A percentile compares a stretch with the other conserved stretches of the same genome.
These are phyloP conservation scores for Tremella fuciformis DNA, from an alignment of 768 basidiomycete genomes.

Conservation along the genomic window DNA sequence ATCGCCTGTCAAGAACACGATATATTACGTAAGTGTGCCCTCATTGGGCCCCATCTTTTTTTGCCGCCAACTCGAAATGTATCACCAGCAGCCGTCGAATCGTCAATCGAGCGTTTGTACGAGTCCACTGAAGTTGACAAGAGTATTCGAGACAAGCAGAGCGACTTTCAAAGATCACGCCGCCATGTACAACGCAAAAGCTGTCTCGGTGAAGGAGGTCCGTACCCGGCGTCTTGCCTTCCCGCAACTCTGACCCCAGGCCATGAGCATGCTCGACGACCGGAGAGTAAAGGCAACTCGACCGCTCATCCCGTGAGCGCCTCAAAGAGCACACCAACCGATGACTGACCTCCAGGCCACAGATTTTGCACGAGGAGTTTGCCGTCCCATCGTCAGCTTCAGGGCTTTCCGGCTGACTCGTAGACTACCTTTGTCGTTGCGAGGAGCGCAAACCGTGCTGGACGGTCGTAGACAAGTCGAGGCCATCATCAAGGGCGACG, in stretches of 20 bases:
- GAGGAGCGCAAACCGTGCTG: slow-evolving; percentile 76
- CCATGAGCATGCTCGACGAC: slow-evolving; percentile 70
- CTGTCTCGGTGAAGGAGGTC: slow-evolving; percentile 19
- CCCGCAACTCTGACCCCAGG: slow-evolving; percentile 25
- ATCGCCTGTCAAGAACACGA: too few species aligned
- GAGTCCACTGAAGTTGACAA: neutral
- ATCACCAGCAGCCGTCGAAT: too few species aligned
- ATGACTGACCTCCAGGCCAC: slow-evolving; percentile 56
- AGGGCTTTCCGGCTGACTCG: slow-evolving; percentile 37
- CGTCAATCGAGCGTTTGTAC: too few species aligned
- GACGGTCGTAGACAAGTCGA: slow-evolving; percentile 78
- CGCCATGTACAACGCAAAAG: slow-evolving; percentile 2
- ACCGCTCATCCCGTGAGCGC: slow-evolving; percentile 69
- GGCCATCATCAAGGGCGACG: slow-evolving; percentile 74
- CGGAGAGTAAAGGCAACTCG: slow-evolving; percentile 78
- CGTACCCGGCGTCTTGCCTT: slow-evolving; percentile 2
- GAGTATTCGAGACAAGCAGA: neutral
- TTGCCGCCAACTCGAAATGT: too few species aligned
- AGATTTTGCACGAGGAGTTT: slow-evolving; percentile 85
- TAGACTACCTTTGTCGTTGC: slow-evolving; percentile 59
- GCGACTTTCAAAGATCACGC: neutral
- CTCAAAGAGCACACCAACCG: neutral
- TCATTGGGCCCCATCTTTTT: too few species aligned
- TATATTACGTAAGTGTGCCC: too few species aligned
- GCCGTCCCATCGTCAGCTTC: slow-evolving; percentile 40